Evolutionary conservation across 495 filamentous ascomycete genomes (phyloP).

Genomic region (Penicillium antarcticum): DNA sequence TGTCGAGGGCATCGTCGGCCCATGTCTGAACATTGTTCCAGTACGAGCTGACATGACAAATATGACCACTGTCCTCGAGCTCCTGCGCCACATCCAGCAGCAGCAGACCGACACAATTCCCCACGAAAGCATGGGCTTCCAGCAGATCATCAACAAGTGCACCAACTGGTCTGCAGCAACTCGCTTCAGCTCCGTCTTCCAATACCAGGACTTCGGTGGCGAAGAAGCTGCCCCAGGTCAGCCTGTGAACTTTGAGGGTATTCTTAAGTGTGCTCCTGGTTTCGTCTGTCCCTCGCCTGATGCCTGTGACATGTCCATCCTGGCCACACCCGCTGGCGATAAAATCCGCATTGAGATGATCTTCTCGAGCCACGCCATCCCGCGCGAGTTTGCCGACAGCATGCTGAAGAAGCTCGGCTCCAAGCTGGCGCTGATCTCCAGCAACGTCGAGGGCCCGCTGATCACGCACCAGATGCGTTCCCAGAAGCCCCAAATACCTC

Average conservation of each 20-base stretch:
- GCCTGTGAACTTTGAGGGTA: conserved; percentile 9
- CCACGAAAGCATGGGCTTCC: conserved; percentile 45
- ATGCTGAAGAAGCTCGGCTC: conserved; percentile 2
- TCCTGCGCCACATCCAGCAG: conserved; percentile 44
- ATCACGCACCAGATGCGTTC: not conserved
- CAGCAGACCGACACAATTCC: conserved; percentile 45
- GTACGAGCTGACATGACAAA: conserved; percentile 38
- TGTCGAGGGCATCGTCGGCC: conserved; percentile 37
- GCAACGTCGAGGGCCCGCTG: conserved; percentile 7
- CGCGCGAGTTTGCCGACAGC: conserved; percentile 2
- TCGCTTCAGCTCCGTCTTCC: conserved; percentile 28
- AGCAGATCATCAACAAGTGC: conserved; percentile 47
- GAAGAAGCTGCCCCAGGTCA: conserved; percentile 5
- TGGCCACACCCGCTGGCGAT: conserved; percentile 5
- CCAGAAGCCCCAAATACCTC: not conserved
- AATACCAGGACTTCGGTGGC: conserved; percentile 30
- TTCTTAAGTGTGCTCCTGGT: conserved; percentile 5
- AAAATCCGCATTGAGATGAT: conserved; percentile 14
- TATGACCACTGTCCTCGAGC: conserved; percentile 33
- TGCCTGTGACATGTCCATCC: conserved; percentile 10
- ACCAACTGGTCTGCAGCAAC: conserved; percentile 46
- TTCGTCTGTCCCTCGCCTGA: conserved; percentile 13
- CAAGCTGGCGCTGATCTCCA: conserved; percentile 9
- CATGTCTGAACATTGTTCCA: conserved; percentile 47
- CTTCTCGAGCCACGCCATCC: conserved; percentile 9